Conservation (phyloP, 2,329 filamentous ascomycete genomes). For the Ceratocystis harringtonii region DNA sequence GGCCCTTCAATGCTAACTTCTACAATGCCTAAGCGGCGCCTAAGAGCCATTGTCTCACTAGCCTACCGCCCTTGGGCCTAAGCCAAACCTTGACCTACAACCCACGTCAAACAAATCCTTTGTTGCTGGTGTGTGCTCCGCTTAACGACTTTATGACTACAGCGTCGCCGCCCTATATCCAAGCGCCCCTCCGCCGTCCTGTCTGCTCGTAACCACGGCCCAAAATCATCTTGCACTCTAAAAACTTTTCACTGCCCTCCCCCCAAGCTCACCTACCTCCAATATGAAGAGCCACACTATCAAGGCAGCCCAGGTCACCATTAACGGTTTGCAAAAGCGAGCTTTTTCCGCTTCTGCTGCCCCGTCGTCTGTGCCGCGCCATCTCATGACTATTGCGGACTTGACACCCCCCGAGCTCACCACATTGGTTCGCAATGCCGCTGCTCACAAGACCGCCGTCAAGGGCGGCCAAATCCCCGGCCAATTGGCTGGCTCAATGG, state of each 20-base stretch:
- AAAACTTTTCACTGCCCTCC: not conserved
- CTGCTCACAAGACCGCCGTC: constrained; percentile 58
- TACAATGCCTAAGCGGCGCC: no score
- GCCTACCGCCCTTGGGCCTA: no score
- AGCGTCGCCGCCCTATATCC: not conserved
- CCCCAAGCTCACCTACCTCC: not conserved
- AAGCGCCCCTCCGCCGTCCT: not conserved
- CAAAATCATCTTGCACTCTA: not conserved
- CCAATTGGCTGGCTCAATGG: constrained; percentile 45
- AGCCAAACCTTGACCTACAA: not conserved
- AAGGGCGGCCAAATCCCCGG: constrained; percentile 51
- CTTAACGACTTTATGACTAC: not conserved
- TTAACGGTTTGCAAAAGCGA: constrained; percentile 28
- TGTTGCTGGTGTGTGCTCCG: not conserved
- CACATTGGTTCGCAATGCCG: constrained; percentile 69
- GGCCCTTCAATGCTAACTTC: no score
- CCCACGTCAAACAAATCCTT: not conserved
- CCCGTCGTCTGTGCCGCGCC: constrained; percentile 41
- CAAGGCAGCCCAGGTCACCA: constrained; percentile 25
- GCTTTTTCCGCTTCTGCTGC: constrained; percentile 28
- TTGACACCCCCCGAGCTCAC: constrained; percentile 66
- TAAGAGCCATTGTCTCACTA: no score
- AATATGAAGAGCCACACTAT: constrained; percentile 26
- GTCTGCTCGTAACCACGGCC: not conserved
- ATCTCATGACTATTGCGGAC: constrained; percentile 84